Conservation (phyloP, 1,284 basidiomycete genomes). For the Ustilago curta region DNA sequence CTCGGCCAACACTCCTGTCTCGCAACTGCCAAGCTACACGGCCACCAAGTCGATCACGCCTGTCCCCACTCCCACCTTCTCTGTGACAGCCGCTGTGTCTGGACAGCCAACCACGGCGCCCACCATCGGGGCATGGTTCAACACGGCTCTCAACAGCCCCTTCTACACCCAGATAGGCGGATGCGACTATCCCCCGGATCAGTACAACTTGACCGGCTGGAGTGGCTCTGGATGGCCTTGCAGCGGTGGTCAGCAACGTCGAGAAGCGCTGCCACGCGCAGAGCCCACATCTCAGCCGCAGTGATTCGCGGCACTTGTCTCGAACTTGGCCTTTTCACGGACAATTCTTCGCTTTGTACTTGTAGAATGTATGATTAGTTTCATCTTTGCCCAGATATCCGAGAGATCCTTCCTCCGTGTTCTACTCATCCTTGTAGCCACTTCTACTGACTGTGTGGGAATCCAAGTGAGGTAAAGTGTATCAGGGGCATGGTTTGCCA, state of each 20-base stretch:
- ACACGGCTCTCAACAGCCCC: conserved; percentile 22
- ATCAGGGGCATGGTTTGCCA: too few relatives aligned
- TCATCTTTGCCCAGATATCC: not conserved
- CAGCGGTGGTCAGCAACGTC: conserved; percentile 23
- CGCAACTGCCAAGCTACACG: conserved; percentile 51
- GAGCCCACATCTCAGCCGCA: conserved; percentile 16
- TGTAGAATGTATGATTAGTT: conserved; percentile 1
- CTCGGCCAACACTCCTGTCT: conserved; percentile 35
- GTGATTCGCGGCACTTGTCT: not conserved
- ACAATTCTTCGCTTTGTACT: conserved; percentile 2
- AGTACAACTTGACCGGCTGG: conserved; percentile 41
- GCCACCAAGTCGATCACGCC: conserved; percentile 36
- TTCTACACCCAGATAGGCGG: conserved; percentile 47
- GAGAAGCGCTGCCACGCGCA: conserved; percentile 5
- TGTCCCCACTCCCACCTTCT: conserved; percentile 37
- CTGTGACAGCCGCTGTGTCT: conserved; percentile 30
- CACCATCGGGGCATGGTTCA: conserved; percentile 41
- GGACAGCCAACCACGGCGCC: conserved; percentile 37
- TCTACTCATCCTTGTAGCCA: not conserved
- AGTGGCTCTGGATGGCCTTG: conserved; percentile 46
- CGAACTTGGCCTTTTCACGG: not conserved
- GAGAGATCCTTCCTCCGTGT: not conserved
- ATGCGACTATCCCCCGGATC: conserved; percentile 50
- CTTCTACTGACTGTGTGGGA: too few relatives aligned
- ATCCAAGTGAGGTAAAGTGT: too few relatives aligned